phyloP scores from a whole-genome alignment of 2,329 filamentous ascomycete species.

The Pyrenophora graminea region DNA sequence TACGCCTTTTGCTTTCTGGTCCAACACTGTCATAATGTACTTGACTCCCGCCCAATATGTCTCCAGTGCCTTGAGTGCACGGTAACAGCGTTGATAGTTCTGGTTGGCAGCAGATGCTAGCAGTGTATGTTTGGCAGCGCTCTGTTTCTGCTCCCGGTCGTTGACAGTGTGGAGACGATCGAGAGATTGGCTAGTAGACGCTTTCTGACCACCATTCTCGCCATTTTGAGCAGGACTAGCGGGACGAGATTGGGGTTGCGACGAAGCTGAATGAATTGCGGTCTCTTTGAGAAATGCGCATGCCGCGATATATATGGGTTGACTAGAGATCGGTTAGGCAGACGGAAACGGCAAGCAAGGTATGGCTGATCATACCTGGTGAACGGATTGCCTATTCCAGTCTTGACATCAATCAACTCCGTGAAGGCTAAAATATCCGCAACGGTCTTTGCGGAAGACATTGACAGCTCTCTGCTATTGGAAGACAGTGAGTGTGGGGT shows the following conservation, averaged over 20 bases:
- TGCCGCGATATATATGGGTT: slow-evolving; percentile 89
- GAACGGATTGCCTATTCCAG: slow-evolving; percentile 85
- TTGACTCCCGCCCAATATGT: slow-evolving; percentile 84
- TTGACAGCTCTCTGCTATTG: slow-evolving; percentile 78
- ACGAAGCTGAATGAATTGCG: slow-evolving; percentile 67
- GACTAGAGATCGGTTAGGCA: slow-evolving; percentile 54
- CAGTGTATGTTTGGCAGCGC: slow-evolving; percentile 69
- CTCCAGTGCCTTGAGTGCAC: slow-evolving; percentile 78
- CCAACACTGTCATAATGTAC: slow-evolving; percentile 83
- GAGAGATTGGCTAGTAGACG: slow-evolving; percentile 1
- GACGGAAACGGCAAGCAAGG: background rate
- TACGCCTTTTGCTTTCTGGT: slow-evolving; percentile 86
- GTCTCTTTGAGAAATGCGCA: slow-evolving; percentile 88
- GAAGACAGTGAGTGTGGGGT: slow-evolving; percentile 73
- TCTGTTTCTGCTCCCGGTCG: slow-evolving; percentile 46
- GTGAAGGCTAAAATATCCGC: slow-evolving; percentile 87
- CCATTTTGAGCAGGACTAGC: slow-evolving; percentile 23
- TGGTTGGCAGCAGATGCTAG: slow-evolving; percentile 81
- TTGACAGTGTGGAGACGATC: slow-evolving; percentile 13
- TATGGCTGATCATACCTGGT: slow-evolving; percentile 53
- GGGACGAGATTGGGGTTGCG: slow-evolving; percentile 65
- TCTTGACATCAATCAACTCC: slow-evolving; percentile 82
- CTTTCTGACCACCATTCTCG: slow-evolving; percentile 8
- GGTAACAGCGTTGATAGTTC: slow-evolving; percentile 86
- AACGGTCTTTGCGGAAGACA: slow-evolving; percentile 90